A percentile compares a stretch with the other conserved stretches of the same genome.
Evolutionary conservation across 2,329 filamentous ascomycete genomes (phyloP).

Genomic region (Salinomyces thailandicus): DNA sequence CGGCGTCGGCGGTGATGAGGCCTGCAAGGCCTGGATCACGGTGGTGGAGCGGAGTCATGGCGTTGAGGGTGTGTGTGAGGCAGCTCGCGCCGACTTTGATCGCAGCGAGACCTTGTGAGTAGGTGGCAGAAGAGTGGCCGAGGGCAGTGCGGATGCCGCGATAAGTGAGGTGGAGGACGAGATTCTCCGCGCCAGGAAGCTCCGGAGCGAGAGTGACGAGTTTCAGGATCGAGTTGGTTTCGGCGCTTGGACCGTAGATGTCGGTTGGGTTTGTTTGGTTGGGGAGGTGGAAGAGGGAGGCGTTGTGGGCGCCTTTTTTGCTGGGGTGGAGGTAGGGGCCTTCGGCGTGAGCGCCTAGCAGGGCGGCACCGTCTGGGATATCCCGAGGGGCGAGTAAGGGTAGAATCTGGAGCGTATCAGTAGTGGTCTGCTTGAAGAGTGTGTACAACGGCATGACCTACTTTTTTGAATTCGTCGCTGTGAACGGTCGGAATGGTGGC

Average conservation of each 20-base stretch:
- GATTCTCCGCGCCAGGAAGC: slow-evolving; percentile 30
- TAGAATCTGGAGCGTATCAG: slow-evolving; percentile 31
- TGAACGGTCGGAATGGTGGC: slow-evolving; percentile 44
- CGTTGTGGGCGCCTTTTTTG: slow-evolving; percentile 46
- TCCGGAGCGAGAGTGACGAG: slow-evolving; percentile 46
- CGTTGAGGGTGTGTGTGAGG: slow-evolving; percentile 47
- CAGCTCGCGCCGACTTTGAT: slow-evolving; percentile 40
- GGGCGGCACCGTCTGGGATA: slow-evolving; percentile 35
- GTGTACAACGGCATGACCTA: too few relatives aligned
- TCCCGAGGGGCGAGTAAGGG: slow-evolving; percentile 36
- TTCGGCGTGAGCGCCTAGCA: slow-evolving; percentile 48
- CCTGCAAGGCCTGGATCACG: slow-evolving; percentile 43
- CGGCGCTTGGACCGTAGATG: slow-evolving; percentile 37
- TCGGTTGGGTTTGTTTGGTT: slow-evolving; percentile 22
- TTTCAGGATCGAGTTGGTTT: slow-evolving; percentile 32
- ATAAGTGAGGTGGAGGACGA: slow-evolving; percentile 34
- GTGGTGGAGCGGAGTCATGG: slow-evolving; percentile 42
- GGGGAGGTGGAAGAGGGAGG: slow-evolving; percentile 34
- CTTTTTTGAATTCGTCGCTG: slow-evolving; percentile 35
- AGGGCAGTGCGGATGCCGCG: slow-evolving; percentile 38
- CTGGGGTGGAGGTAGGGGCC: slow-evolving; percentile 44
- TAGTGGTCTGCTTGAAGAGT: too few relatives aligned
- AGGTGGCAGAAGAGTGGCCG: slow-evolving; percentile 42
- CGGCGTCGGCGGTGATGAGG: slow-evolving; percentile 21
- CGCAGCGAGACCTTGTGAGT: slow-evolving; percentile 36